Evolutionary conservation across 2,329 filamentous ascomycete species (phyloP).

Genomic region (Gaeumannomyces sp.): DNA sequence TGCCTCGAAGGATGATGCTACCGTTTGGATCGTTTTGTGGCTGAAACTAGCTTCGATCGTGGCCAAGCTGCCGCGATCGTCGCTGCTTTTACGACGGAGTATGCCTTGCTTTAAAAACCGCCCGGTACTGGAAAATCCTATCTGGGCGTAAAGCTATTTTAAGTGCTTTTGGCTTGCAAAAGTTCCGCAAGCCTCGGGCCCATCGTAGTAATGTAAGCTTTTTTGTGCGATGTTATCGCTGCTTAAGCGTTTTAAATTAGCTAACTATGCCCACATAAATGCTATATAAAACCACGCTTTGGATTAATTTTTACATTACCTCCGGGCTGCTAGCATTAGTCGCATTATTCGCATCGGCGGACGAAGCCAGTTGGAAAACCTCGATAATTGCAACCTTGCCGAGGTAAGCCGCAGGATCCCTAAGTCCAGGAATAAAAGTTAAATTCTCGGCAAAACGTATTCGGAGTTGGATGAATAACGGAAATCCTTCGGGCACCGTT

Average conservation of each 20-base stretch:
- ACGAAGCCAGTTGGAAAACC: conserved; percentile 9
- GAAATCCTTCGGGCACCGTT: no score
- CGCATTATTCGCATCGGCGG: conserved; percentile 56
- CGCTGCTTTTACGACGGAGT: conserved; percentile 41
- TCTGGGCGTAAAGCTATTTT: conserved; percentile 52
- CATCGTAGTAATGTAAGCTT: conserved; percentile 32
- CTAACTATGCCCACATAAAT: conserved; percentile 16
- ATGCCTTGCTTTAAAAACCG: conserved; percentile 62
- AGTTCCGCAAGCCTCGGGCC: conserved; percentile 35
- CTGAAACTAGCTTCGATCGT: conserved; percentile 42
- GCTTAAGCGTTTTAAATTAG: no score
- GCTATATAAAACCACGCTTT: conserved; percentile 46
- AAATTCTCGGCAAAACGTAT: no score
- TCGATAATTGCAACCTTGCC: conserved; percentile 6
- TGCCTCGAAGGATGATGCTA: conserved; percentile 11
- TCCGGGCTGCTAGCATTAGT: conserved; percentile 39
- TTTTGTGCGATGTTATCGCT: no score
- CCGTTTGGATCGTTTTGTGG: conserved; percentile 19
- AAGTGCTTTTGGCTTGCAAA: conserved; percentile 42
- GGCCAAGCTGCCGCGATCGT: conserved; percentile 43
- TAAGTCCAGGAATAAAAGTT: no score
- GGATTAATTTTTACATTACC: conserved; percentile 54
- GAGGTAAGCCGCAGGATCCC: no score
- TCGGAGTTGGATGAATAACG: no score
- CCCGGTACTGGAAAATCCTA: conserved; percentile 66